phyloP scores from a whole-genome alignment of 2,329 filamentous ascomycete genomes.

The Apiospora kogelbergensis region DNA sequence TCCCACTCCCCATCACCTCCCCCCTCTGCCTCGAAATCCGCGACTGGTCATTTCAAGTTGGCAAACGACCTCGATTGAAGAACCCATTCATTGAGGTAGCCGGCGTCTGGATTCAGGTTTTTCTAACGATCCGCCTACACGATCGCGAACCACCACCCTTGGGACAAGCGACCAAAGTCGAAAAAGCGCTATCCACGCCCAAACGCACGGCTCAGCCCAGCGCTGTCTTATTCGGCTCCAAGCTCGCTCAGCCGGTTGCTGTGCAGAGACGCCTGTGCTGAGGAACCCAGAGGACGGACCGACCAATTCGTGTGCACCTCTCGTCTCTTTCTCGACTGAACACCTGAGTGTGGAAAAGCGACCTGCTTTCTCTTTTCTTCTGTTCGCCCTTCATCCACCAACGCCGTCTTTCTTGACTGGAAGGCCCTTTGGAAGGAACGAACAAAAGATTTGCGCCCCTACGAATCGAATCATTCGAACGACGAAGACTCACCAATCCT shows the following conservation, averaged over 20 bases:
- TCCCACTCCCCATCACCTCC: constrained; percentile 9
- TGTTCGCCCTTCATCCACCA: neutral
- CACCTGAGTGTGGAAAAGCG: neutral
- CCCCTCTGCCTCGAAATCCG: constrained; percentile 11
- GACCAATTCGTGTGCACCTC: neutral
- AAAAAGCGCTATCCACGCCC: neutral
- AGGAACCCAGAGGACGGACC: neutral
- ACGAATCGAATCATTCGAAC: neutral
- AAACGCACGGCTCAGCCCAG: constrained; percentile 3
- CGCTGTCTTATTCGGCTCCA: neutral
- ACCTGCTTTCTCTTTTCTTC: constrained; percentile 2
- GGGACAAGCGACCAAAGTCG: neutral
- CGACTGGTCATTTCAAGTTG: constrained; percentile 8
- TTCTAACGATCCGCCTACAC: neutral
- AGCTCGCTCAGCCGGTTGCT: constrained; percentile 9
- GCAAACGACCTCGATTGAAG: constrained; percentile 8
- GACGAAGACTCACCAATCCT: neutral
- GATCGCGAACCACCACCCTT: neutral
- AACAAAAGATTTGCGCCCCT: neutral
- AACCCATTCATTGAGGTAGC: constrained; percentile 9
- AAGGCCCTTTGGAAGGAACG: constrained; percentile 1
- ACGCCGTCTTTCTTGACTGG: neutral
- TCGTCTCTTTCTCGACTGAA: neutral
- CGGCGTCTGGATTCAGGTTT: constrained; percentile 11
- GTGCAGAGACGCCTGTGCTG: constrained; percentile 12